Conservation (phyloP, 352 stramenopile genomes). For the Aphanomyces cochlioides region DNA sequence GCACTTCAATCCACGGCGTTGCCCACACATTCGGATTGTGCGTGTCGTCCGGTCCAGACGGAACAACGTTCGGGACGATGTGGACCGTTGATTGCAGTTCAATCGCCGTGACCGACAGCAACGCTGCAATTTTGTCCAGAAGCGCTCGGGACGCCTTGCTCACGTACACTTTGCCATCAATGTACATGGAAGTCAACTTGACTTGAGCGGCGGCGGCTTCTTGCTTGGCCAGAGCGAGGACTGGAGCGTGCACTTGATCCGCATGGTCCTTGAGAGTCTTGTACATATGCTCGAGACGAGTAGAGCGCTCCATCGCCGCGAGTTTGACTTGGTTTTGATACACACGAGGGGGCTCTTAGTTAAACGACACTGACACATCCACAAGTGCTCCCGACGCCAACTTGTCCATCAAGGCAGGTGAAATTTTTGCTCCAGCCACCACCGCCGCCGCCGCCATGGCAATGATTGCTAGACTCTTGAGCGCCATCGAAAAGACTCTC, state of each 20-base stretch:
- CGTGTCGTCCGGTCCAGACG: background rate
- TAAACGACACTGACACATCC: too few species aligned
- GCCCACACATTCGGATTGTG: background rate
- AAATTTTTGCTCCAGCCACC: too few species aligned
- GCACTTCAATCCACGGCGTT: slow-evolving; percentile 33
- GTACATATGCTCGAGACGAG: background rate
- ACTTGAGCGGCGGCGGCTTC: background rate
- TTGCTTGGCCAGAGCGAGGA: background rate
- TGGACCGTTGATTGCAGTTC: background rate
- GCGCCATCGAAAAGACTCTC: too few species aligned
- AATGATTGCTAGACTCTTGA: too few species aligned
- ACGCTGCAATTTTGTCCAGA: background rate
- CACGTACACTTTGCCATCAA: background rate
- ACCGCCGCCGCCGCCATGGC: too few species aligned
- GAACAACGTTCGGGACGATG: background rate
- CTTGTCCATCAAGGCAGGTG: too few species aligned
- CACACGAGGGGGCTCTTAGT: too few species aligned
- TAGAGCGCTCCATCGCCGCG: background rate
- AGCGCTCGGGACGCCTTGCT: background rate
- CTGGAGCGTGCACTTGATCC: background rate
- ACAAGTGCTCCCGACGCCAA: too few species aligned
- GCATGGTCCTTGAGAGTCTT: background rate
- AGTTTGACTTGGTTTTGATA: background rate
- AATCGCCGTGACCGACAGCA: background rate
- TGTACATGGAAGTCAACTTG: background rate